Percentiles rank a stretch among this genome's conserved stretches.
These are phyloP conservation scores for Paraconiothyrium brasiliense DNA, from an alignment of 2,329 filamentous ascomycete species.

Conservation along the genomic window DNA sequence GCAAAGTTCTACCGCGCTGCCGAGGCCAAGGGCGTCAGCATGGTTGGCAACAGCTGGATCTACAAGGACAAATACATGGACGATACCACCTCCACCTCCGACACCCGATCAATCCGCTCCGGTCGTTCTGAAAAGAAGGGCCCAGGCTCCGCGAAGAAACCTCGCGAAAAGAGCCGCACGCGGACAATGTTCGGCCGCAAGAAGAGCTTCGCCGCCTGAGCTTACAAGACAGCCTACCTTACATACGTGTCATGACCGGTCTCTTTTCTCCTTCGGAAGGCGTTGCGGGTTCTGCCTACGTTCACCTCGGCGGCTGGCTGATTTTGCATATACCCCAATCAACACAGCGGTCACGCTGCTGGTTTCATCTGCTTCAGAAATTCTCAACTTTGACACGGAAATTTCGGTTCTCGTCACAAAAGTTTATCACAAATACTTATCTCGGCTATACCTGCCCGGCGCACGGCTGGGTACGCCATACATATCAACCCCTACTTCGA, in stretches of 20 bases:
- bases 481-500: conserved; percentile 4
- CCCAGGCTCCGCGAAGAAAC: conserved; percentile 64
- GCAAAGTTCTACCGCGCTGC: conserved; percentile 90
- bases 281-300: conserved; percentile 34
- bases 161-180: conserved; percentile 78
- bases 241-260: conserved; percentile 47
- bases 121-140: conserved; percentile 55
- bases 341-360: conserved; percentile 14
- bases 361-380: conserved; percentile 4
- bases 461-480: conserved; percentile 31
- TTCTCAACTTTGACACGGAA: conserved; percentile 15
- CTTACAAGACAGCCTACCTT: conserved; percentile 24
- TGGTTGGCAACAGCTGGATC: conserved; percentile 99
- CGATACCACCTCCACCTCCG: conserved; percentile 51
- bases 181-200: conserved; percentile 76
- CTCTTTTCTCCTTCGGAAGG: conserved; percentile 40
- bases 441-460: conserved; percentile 36
- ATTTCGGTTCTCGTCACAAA: conserved; percentile 23
- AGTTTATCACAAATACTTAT: conserved; percentile 22
- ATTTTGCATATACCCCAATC: conserved; percentile 42
- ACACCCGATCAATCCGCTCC: conserved; percentile 57
- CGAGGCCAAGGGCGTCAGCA: conserved; percentile 92
- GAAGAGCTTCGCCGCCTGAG: conserved; percentile 50
- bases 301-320: conserved; percentile 26
- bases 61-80: conserved; percentile 92